These are phyloP conservation scores for Chaetomidium leptoderma DNA, from an alignment of 495 filamentous ascomycete species.

Conservation along the genomic window DNA sequence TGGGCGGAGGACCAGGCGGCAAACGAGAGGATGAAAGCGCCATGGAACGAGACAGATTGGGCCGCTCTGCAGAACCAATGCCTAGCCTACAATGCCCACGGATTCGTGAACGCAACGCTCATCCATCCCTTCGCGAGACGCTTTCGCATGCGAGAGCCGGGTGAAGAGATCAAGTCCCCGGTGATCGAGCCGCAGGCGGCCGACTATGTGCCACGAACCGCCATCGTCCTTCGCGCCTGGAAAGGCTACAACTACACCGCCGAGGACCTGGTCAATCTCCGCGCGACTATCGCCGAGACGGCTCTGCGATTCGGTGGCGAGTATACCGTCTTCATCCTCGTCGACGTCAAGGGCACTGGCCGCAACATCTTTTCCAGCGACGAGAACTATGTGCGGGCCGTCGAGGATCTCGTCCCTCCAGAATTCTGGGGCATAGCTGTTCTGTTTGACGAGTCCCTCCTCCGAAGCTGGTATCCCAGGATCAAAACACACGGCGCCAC, in stretches of 20 bases:
- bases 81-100: neutral
- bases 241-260: conserved; percentile 7
- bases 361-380: conserved; percentile 5
- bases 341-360: conserved; percentile 1
- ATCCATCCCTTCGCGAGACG: neutral
- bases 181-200: conserved; percentile 2
- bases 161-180: neutral
- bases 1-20: neutral
- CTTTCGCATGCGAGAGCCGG: conserved; percentile 1
- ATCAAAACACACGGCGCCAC: conserved; percentile 3
- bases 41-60: conserved; percentile 3
- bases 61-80: conserved; percentile 2
- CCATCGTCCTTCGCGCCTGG: conserved; percentile 6
- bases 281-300: conserved; percentile 2
- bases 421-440: conserved; percentile 1
- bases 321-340: conserved; percentile 9
- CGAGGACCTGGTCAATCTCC: conserved; percentile 1
- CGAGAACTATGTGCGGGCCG: neutral
- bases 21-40: neutral
- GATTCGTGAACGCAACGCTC: neutral
- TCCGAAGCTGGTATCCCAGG: conserved; percentile 2
- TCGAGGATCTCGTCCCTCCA: neutral
- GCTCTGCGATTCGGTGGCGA: conserved; percentile 1
- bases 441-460: conserved; percentile 6
- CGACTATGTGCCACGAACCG: neutral